A percentile compares a stretch with the other conserved stretches of the same genome.
Conservation (phyloP, 179 eudicot genomes). For the Silene coronaria region DNA sequence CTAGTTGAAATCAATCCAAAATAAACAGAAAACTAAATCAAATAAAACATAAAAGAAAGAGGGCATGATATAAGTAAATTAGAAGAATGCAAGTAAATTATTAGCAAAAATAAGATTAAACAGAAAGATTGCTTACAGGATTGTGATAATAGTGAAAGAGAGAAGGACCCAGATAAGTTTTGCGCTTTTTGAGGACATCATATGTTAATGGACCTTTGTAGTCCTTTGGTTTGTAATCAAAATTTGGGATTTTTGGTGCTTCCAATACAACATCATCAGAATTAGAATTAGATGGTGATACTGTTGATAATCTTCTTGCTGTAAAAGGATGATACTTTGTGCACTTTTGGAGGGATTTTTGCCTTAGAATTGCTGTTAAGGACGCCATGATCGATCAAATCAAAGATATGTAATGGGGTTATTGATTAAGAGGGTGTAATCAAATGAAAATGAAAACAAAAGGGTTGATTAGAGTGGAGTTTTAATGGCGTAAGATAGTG, state of each 20-base stretch:
- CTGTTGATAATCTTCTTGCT: neutral
- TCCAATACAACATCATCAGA: conserved; percentile 23
- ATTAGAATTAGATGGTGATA: neutral
- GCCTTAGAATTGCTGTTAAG: conserved; percentile 7
- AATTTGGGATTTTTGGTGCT: conserved; percentile 60
- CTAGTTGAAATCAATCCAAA: neutral
- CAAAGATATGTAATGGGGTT: too few species aligned
- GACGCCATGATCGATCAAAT: conserved; percentile 11
- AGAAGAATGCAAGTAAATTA: neutral
- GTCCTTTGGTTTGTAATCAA: conserved; percentile 57
- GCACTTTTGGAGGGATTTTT: conserved; percentile 10
- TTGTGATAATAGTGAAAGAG: conserved; percentile 76
- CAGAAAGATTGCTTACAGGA: conserved; percentile 43
- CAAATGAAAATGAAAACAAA: too few species aligned
- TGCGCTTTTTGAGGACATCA: conserved; percentile 66
- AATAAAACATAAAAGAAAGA: neutral
- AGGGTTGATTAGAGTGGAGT: neutral
- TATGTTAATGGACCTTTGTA: conserved; percentile 68
- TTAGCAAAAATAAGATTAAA: neutral
- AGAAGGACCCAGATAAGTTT: conserved; percentile 78
- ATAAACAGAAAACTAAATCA: neutral
- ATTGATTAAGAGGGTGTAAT: too few species aligned
- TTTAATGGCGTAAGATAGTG: too few species aligned
- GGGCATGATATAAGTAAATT: neutral
- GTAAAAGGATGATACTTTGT: neutral